A percentile compares a stretch with the other conserved stretches of the same genome.
Conservation (phyloP, 768 basidiomycete genomes). For the Boletus reticulatus region DNA sequence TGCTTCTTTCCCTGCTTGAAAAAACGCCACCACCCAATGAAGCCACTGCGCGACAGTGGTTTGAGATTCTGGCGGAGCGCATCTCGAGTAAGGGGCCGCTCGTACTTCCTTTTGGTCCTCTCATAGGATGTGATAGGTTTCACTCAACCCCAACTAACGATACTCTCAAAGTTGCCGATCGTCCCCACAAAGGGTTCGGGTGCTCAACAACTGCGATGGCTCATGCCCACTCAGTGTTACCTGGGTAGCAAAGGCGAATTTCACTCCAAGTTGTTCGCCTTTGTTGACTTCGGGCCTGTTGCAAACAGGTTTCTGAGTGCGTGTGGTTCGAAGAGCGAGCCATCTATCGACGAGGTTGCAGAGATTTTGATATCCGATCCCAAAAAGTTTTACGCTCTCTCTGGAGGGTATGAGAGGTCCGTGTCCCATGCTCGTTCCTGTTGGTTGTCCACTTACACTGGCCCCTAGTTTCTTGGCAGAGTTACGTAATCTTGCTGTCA, state of each 20-base stretch:
- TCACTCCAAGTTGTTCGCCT: slow-evolving; percentile 80
- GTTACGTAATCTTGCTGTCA: slow-evolving; percentile 84
- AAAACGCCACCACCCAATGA: slow-evolving; percentile 56
- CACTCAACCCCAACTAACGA: slow-evolving; percentile 48
- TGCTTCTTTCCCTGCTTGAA: slow-evolving; percentile 58
- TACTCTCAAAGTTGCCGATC: slow-evolving; percentile 57
- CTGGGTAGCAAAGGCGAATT: slow-evolving; percentile 58
- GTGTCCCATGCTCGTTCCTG: slow-evolving; percentile 15
- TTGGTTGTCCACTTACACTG: background rate
- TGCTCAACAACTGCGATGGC: slow-evolving; percentile 38
- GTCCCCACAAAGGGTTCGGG: slow-evolving; percentile 55
- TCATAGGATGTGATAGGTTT: slow-evolving; percentile 47
- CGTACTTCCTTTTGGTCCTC: background rate
- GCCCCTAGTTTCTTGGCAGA: slow-evolving; percentile 71
- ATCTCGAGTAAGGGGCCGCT: slow-evolving; percentile 48
- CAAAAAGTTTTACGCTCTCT: slow-evolving; percentile 63
- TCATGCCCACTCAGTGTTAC: slow-evolving; percentile 68
- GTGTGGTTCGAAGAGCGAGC: slow-evolving; percentile 86
- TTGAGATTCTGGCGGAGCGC: slow-evolving; percentile 62
- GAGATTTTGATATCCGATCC: slow-evolving; percentile 69
- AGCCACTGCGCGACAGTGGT: slow-evolving; percentile 60
- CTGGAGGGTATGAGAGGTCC: slow-evolving; percentile 69
- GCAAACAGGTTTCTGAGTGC: slow-evolving; percentile 85
- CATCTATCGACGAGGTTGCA: slow-evolving; percentile 80
- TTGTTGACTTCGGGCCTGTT: slow-evolving; percentile 80